Conservation (phyloP, 164 flowering plant genomes). For the Taxillus chinensis region DNA sequence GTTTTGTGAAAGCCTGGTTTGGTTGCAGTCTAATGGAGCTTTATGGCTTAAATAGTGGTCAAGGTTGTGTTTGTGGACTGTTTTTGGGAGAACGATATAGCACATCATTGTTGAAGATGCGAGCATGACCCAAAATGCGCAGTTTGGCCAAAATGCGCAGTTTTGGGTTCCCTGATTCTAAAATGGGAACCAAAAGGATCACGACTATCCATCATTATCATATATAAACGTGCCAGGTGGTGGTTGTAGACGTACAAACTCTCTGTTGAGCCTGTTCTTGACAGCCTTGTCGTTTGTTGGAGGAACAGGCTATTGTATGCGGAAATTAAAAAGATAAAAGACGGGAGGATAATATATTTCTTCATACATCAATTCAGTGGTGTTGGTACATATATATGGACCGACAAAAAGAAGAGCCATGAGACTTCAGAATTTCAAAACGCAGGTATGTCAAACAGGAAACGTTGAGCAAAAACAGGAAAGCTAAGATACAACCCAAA, state of each 20-base stretch:
- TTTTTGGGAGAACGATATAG: slow-evolving; percentile 86
- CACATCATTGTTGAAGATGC: slow-evolving; percentile 80
- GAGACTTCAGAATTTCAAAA: too few species aligned
- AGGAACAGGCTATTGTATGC: slow-evolving; percentile 34
- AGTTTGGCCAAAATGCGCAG: slow-evolving; percentile 91
- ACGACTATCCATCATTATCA: slow-evolving; percentile 78
- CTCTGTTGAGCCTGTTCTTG: slow-evolving; percentile 70
- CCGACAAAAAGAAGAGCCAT: too few species aligned
- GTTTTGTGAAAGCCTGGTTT: slow-evolving; percentile 51
- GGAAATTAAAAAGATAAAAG: slow-evolving; percentile 20
- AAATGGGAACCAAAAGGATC: slow-evolving; percentile 84
- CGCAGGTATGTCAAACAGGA: too few species aligned
- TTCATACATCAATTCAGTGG: too few species aligned
- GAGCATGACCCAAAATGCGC: slow-evolving; percentile 97
- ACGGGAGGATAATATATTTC: too few species aligned
- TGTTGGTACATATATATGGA: too few species aligned
- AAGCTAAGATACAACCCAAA: too few species aligned
- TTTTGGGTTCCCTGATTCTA: slow-evolving; percentile 91
- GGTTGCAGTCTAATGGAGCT: slow-evolving; percentile 66
- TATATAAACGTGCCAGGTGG: slow-evolving; percentile 35
- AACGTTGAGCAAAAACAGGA: too few species aligned
- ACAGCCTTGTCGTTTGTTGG: slow-evolving; percentile 55
- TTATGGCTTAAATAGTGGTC: slow-evolving; percentile 35
- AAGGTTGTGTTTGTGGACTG: slow-evolving; percentile 95
- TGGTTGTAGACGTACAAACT: slow-evolving; percentile 63